Evolutionary conservation across 2,329 filamentous ascomycete species (phyloP), one percentile per base, ranked within the genome.

Genomic region (Bipolaris bicolor): DNA sequence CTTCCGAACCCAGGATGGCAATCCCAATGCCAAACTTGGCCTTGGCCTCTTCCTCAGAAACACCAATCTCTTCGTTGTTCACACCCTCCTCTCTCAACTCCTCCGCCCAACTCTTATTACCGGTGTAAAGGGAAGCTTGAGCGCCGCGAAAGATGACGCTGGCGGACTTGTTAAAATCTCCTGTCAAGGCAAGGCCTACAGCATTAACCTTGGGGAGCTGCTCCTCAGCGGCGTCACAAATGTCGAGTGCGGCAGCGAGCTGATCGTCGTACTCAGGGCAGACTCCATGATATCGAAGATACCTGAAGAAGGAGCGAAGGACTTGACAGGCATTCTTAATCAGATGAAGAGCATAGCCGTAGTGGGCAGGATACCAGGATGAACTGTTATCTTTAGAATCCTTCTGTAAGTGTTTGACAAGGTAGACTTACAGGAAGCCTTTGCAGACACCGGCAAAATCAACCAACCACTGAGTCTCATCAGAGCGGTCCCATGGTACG

Each of bases 241-340:
- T 73, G 1, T 74, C 73, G 7, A 89, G 80, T 0, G 93, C 92
- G 0, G 82, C 79, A 15, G 84, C 77, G 56, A 98, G 81, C 61
- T 94, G 85, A 0, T 83, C 79, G 0, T 77, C 80, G 70, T 93
- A 90, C 73, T 98, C 95, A 0, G 90, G 89, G 68, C 92, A 97
- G 15, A 96, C 94, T 36, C 90, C 85, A 70, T 98, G 93, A 58
- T 90, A 85, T 9, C 93, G 81, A 0, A 98, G 81, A 65, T 97
- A 99, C 63, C 91, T 90, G 62, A 97, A 85, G 71, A 98, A 98
- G 71, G 95, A 96, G 58, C 86, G 85, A 39, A 97, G 82, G 0
- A 96, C 85, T 33, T 84, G 82, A 18, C 88, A 86, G 3, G 86
- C 87, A 6, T 83, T 76, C n/a, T 83, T 77, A 60, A 92, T 66